Evolutionary conservation across 1,284 basidiomycete species (phyloP), one percentile per base, ranked within the genome.

Genomic region (Phylloporus sp.): DNA sequence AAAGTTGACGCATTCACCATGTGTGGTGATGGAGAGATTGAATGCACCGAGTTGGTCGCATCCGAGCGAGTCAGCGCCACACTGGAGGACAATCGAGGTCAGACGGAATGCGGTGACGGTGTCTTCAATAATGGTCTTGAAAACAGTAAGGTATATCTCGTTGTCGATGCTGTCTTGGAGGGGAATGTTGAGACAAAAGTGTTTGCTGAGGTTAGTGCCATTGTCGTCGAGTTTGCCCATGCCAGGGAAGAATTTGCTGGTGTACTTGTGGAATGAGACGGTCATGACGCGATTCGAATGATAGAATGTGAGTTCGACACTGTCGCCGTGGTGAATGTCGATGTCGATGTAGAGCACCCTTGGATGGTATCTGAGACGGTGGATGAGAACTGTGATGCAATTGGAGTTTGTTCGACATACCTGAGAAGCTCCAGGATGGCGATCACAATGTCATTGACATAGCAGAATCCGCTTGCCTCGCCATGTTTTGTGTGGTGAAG

Each of bases 221-320:
- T 94, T 93, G 78, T 98, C 96, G 71, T 95, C 93, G 17, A 97
- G 84, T 75, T 96, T 95, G 20, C 96, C 96, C 0, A 96, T 98
- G 0, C 95, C 95, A 0, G 96, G 96, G 78, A 99, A 99, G 82
- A 99, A 99, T 74, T 98, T 95, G 66, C 95, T 95, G 3, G 94
- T 96, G 80, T 98, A 99, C 79, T 99, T 99, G 84, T 99, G 97
- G 79, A 99, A 99, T 0, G 97, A 98, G 26, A 98, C 94, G 0
- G 98, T 99, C 87, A 98, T 92, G 64, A 99, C 97, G 28, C 98
- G 91, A 72, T 99, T 97, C 42, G 95, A 94, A 70, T 96, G 92
- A 79, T 98, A 99, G 78, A 99, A 99, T 0, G 98, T 98, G 68
- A 96, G 92, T 75, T 98, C 96, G 10, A 98, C 96, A 31, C 96